These are phyloP conservation scores for Cercophora samala DNA, from an alignment of 495 filamentous ascomycete species.

Conservation along the genomic window DNA sequence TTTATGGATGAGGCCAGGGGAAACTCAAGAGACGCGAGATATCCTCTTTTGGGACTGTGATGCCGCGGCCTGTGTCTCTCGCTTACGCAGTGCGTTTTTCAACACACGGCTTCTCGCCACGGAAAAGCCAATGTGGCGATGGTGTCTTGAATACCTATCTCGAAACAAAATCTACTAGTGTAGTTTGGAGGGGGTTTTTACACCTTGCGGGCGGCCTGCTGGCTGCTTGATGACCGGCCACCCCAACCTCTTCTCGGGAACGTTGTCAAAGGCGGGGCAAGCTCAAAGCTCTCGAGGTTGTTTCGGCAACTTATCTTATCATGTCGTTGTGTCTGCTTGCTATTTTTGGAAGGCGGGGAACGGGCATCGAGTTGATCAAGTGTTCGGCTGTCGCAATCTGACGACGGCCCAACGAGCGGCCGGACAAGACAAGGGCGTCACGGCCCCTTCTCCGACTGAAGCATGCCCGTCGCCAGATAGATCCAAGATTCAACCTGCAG, in stretches of 20 bases:
- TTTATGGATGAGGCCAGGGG: neutral
- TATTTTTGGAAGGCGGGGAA: conserved; percentile 19
- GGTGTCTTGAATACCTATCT: neutral
- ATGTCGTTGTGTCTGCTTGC: conserved; percentile 9
- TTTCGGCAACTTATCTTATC: conserved; percentile 33
- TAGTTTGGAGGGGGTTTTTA: neutral
- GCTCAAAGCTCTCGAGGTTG: neutral
- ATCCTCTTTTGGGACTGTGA: neutral
- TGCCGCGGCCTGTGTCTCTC: neutral
- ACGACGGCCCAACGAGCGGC: conserved; percentile 16
- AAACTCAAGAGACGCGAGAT: neutral
- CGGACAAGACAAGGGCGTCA: conserved; percentile 5
- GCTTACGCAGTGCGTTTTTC: neutral
- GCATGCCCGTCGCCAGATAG: conserved; percentile 9
- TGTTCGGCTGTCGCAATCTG: conserved; percentile 7
- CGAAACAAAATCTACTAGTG: too few species aligned
- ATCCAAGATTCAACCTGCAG: conserved; percentile 24
- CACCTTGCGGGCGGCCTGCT: neutral
- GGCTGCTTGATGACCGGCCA: neutral
- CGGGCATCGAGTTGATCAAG: conserved; percentile 3
- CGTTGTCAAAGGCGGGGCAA: neutral
- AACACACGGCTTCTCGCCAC: neutral
- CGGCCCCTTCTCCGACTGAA: neutral
- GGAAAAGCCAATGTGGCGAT: neutral
- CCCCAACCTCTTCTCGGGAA: neutral